Percentiles rank a stretch among this genome's conserved stretches.
Evolutionary conservation across 371 early-diverging fungal genomes (phyloP).

Genomic region (Apophysomyces sp.): DNA sequence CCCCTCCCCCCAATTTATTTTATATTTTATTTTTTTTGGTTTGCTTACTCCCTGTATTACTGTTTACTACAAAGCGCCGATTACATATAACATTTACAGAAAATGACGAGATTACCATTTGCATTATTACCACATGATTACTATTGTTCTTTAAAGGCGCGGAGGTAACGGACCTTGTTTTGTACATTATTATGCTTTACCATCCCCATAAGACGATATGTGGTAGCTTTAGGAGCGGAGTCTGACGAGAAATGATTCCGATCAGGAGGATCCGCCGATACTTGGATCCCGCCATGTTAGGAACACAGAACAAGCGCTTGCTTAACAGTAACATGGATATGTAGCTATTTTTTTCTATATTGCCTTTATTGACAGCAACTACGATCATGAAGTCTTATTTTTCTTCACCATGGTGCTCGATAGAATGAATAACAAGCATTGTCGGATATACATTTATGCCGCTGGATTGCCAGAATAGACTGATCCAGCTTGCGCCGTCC

Average conservation of each 20-base stretch:
- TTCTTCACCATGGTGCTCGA: no score
- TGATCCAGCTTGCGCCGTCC: no score
- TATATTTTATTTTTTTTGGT: neutral
- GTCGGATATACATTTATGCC: no score
- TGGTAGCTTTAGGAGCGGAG: neutral
- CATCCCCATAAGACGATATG: no score
- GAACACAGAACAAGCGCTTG: neutral
- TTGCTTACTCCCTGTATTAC: neutral
- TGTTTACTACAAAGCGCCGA: neutral
- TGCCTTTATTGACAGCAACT: no score
- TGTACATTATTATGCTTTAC: neutral
- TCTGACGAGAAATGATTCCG: neutral
- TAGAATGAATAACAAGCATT: no score
- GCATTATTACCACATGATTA: neutral
- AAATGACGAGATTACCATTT: no score
- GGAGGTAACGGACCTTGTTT: neutral
- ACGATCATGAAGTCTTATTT: no score
- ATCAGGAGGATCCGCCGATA: neutral
- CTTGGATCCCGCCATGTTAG: neutral
- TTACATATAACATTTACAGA: no score
- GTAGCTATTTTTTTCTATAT: neutral
- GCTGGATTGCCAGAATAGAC: no score
- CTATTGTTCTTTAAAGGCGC: neutral
- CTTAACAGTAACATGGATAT: no score
- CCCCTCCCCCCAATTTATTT: neutral